Evolutionary conservation across 1,139 yeast genomes (phyloP).

Genomic region (Protomyces pachydermus): DNA sequence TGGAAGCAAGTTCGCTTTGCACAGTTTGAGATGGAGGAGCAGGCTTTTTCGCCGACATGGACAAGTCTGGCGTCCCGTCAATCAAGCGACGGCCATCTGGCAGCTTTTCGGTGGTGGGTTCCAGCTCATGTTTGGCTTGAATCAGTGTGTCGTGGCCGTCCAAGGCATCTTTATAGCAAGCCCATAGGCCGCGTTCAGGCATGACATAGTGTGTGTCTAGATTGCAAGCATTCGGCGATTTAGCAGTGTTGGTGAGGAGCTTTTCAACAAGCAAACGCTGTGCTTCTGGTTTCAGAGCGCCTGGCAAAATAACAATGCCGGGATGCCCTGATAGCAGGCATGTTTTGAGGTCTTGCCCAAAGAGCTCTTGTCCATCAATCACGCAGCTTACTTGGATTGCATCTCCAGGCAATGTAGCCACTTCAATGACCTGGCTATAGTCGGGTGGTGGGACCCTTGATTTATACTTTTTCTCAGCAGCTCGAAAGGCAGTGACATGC

Average conservation of each 20-base stretch:
- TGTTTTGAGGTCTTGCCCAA: neutral
- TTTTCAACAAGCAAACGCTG: conserved; percentile 6
- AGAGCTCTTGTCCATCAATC: neutral
- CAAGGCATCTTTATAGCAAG: neutral
- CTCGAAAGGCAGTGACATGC: neutral
- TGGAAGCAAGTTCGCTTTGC: conserved; percentile 17
- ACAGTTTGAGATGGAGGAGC: conserved; percentile 1
- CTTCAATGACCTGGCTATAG: conserved; percentile 7
- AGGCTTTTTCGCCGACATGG: neutral
- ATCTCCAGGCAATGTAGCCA: neutral
- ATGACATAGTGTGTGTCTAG: conserved; percentile 13
- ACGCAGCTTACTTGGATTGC: neutral
- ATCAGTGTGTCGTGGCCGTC: neutral
- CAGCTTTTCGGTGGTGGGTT: neutral
- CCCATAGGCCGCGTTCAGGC: conserved; percentile 6
- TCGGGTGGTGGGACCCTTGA: conserved; percentile 16
- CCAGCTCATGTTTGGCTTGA: neutral
- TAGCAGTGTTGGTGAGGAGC: conserved; percentile 7
- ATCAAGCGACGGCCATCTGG: neutral
- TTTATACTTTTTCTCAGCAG: conserved; percentile 7
- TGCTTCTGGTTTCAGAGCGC: neutral
- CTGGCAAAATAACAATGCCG: conserved; percentile 11
- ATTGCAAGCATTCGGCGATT: conserved; percentile 8
- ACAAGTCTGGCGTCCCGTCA: neutral
- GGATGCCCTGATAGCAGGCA: conserved; percentile 5